A percentile compares a stretch with the other conserved stretches of the same genome.
phyloP scores from a whole-genome alignment of 108 stramenopile species.

The Nitzschia putrida region DNA sequence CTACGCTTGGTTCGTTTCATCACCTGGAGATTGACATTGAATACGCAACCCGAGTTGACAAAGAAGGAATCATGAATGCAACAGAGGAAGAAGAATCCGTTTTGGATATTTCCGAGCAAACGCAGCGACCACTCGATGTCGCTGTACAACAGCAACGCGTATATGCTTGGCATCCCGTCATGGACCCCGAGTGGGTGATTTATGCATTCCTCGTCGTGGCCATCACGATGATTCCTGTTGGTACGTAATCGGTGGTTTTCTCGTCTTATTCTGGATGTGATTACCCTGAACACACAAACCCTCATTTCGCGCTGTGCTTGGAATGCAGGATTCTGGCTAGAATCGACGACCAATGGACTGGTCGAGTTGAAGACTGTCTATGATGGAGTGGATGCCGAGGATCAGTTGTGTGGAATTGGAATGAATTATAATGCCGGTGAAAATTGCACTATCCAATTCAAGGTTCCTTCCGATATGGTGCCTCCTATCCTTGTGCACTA shows the following conservation, averaged over 20 bases:
- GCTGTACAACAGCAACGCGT: conserved; percentile 87
- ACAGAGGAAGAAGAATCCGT: conserved; percentile 43
- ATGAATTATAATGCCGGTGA: conserved; percentile 40
- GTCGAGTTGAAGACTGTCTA: conserved; percentile 65
- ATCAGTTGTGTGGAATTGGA: conserved; percentile 48
- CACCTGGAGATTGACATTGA: too few species aligned
- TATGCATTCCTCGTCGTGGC: conserved; percentile 74
- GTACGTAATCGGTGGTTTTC: conserved; percentile 52
- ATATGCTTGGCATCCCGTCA: conserved; percentile 91
- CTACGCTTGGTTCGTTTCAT: too few species aligned
- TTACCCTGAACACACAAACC: too few species aligned
- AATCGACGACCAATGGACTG: conserved; percentile 54
- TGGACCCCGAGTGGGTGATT: conserved; percentile 90
- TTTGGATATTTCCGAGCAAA: conserved; percentile 47
- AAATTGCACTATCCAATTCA: conserved; percentile 44
- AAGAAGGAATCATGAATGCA: not conserved
- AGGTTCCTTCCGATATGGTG: conserved; percentile 71
- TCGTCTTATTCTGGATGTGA: too few species aligned
- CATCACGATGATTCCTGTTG: conserved; percentile 82
- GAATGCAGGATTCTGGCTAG: conserved; percentile 55
- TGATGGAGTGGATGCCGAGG: conserved; percentile 40
- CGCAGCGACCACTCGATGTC: conserved; percentile 59
- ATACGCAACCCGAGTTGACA: too few species aligned
- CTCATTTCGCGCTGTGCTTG: not conserved
- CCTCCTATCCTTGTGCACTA: conserved; percentile 95